Conservation (phyloP, 345 rosid species). For the Syzygium grande region DNA sequence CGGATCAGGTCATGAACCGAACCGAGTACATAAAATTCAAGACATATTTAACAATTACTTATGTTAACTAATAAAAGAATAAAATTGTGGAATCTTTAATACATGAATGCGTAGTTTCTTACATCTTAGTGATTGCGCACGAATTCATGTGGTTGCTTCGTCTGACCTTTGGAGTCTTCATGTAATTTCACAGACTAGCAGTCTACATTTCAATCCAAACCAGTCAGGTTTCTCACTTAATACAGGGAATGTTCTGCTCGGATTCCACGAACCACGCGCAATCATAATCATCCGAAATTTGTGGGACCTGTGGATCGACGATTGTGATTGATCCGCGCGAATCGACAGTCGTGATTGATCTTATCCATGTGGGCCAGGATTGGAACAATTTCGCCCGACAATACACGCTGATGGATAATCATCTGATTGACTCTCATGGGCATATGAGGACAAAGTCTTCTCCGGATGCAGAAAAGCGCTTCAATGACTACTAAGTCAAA, state of each 20-base stretch:
- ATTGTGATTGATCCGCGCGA: neutral
- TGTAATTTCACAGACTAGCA: neutral
- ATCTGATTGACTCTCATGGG: neutral
- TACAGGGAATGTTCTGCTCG: neutral
- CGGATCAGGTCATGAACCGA: too few relatives aligned
- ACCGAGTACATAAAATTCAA: too few relatives aligned
- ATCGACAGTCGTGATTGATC: neutral
- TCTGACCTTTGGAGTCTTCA: neutral
- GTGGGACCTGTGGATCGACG: neutral
- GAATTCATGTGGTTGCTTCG: too few relatives aligned
- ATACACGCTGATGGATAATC: neutral
- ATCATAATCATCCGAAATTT: neutral
- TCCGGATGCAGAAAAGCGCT: neutral
- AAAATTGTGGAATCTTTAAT: neutral
- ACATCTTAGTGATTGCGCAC: neutral
- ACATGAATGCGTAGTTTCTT: neutral
- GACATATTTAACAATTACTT: too few relatives aligned
- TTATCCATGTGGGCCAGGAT: neutral
- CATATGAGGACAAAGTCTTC: neutral
- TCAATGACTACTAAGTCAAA: neutral
- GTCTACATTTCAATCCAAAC: neutral
- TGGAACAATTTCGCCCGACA: neutral
- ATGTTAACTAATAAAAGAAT: neutral
- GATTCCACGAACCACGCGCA: neutral
- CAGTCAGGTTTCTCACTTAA: neutral